phyloP scores from a whole-genome alignment of 2,329 filamentous ascomycete species.

The Arthrinium phaeospermum region DNA sequence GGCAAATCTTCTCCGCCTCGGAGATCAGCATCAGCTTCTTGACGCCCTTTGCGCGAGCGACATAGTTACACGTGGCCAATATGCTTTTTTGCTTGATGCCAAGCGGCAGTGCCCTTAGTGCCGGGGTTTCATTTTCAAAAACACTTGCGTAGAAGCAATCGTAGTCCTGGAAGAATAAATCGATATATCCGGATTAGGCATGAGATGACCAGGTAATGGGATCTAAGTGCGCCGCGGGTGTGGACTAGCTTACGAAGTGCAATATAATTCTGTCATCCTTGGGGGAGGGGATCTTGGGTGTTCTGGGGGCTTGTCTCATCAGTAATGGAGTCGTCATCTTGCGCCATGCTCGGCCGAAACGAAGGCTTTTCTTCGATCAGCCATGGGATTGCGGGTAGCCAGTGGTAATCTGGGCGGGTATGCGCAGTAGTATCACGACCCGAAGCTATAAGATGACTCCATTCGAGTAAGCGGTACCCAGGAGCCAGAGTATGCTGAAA shows the following conservation, averaged over 20 bases:
- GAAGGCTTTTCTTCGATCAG: background rate
- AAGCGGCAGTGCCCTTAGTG: conserved; percentile 73
- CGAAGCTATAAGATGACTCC: conserved; percentile 1
- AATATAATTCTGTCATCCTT: conserved; percentile 74
- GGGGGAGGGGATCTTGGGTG: conserved; percentile 41
- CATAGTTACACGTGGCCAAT: conserved; percentile 92
- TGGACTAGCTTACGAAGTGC: conserved; percentile 70
- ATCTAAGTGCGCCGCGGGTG: conserved; percentile 15
- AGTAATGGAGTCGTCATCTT: conserved; percentile 6
- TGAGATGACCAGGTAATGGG: background rate
- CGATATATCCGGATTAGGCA: conserved; percentile 18
- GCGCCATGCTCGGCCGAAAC: conserved; percentile 15
- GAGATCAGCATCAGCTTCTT: conserved; percentile 85
- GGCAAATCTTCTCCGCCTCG: conserved; percentile 80
- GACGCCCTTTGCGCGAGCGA: conserved; percentile 75
- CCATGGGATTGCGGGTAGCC: background rate
- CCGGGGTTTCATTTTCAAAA: conserved; percentile 80
- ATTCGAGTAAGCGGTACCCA: background rate
- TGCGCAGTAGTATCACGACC: background rate
- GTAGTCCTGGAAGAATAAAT: conserved; percentile 62
- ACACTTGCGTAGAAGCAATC: conserved; percentile 96
- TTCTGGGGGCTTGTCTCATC: background rate
- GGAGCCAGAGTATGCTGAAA: background rate
- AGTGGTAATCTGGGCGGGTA: background rate
- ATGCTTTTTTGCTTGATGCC: conserved; percentile 95